Percentiles rank a stretch among this genome's conserved stretches.
Conservation (phyloP, 768 basidiomycete genomes). For the Lepiota venenata region DNA sequence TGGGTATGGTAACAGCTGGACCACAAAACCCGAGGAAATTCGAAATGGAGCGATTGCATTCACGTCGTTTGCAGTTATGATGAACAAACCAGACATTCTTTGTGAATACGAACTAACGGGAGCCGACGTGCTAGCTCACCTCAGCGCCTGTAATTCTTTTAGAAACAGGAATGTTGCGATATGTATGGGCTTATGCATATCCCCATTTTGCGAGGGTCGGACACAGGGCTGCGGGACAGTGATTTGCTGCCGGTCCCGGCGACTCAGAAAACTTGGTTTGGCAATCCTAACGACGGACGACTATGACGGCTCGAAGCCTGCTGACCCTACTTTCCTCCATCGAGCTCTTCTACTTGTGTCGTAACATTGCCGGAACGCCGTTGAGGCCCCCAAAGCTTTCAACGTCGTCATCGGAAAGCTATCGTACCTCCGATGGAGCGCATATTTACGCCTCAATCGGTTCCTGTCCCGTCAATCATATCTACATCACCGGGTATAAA, state of each 20-base stretch:
- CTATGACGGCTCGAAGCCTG: not conserved
- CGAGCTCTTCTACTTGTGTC: constrained; percentile 1
- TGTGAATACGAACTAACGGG: not conserved
- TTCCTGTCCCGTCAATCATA: not conserved
- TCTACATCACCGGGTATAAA: not conserved
- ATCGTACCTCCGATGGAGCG: not conserved
- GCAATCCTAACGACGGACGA: not conserved
- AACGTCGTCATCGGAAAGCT: not conserved
- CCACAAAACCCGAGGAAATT: too few relatives aligned
- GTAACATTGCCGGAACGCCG: not conserved
- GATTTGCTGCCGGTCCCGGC: not conserved
- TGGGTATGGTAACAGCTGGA: too few relatives aligned
- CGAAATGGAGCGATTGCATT: too few relatives aligned
- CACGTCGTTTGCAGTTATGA: too few relatives aligned
- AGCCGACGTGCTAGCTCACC: not conserved
- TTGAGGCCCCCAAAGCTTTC: not conserved
- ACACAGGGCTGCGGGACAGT: not conserved
- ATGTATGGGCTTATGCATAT: not conserved
- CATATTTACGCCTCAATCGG: not conserved
- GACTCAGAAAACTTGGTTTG: not conserved
- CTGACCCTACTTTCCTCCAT: constrained; percentile 9
- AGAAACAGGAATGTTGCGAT: not conserved
- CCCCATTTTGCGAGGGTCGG: constrained; percentile 2
- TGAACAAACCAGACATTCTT: too few relatives aligned
- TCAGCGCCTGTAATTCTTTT: not conserved